Base-by-base conservation (phyloP, 495 filamentous ascomycete species). In the Letharia columbiana region DNA sequence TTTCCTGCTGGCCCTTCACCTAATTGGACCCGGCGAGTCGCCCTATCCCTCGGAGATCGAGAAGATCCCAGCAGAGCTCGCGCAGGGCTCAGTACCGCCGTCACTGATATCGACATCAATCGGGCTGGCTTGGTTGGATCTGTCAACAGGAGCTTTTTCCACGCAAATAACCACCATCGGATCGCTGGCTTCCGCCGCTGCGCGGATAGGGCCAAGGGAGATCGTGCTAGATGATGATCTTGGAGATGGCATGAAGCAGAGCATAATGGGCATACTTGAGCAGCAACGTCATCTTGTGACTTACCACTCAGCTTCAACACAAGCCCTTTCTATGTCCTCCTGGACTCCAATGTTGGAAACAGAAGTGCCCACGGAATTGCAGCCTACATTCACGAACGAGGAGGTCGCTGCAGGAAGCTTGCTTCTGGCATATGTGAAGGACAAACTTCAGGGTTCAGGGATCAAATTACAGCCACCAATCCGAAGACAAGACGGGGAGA, bases 121-220 rank as follows among this genome's bases (percentile, higher is more conserved):
- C 66, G 95, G 95, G 13, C 76, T 99, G 49, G 89, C 95, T 35
- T 99, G 94, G 94, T 75, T 96, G 45, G 94, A 99, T 75, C 77
- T 98, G 12, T 96, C 93, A 40, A 99, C 94, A 8, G 95, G 94
- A 3, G 87, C 90, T 71, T 97, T 97, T 74, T 94, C 85, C 71
- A 96, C 91, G 5, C 91, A 97, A 73, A 78, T 80, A n/a, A 90
- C 90, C 9, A 86, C 87, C 4, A 72, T 91, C 13, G 80, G 84
- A 40, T 86, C 87, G 69, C 79, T 99, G 5, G 80, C 87, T 18
- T 92, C 90, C 18, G 85, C 89, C 11, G 82, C 96, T 59, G 87
- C 91, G 8, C 85, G 93, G 28, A 89, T 98, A 62, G 86, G 84
- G 4, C 91, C 94, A 3, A 83, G 90, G 52, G 94, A 98, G 71